A percentile compares a stretch with the other conserved stretches of the same genome.
Conservation (phyloP, 495 filamentous ascomycete genomes). For the Trichoderma gamsii region DNA sequence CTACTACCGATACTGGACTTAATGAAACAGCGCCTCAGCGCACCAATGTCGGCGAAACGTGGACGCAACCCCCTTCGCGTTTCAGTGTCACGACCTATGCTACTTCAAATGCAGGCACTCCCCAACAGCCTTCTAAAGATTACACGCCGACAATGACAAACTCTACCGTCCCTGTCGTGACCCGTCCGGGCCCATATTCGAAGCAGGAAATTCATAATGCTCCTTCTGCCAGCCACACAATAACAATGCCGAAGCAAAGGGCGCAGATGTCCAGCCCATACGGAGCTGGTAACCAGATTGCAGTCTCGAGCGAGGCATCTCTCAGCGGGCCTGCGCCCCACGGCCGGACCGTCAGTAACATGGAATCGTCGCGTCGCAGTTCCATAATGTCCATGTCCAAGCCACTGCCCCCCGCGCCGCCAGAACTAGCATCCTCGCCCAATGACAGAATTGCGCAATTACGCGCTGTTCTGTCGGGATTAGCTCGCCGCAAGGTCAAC, state of each 20-base stretch:
- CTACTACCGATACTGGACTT: constrained; percentile 12
- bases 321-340: constrained; percentile 8
- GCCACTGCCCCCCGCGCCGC: constrained; percentile 51
- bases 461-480: constrained; percentile 58
- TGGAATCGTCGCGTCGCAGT: constrained; percentile 17
- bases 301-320: neutral
- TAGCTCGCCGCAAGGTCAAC: constrained; percentile 62
- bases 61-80: constrained; percentile 55
- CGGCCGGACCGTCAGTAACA: constrained; percentile 19
- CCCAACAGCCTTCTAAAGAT: constrained; percentile 46
- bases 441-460: constrained; percentile 60
- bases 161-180: constrained; percentile 29
- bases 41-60: constrained; percentile 25
- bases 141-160: constrained; percentile 32
- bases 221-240: constrained; percentile 21
- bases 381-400: constrained; percentile 43
- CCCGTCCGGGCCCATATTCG: constrained; percentile 30
- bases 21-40: constrained; percentile 15
- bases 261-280: constrained; percentile 27
- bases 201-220: neutral
- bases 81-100: constrained; percentile 71
- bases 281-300: neutral
- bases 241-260: constrained; percentile 25
- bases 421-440: constrained; percentile 43
- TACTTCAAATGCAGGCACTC: constrained; percentile 50